Conservation (phyloP, 2,329 filamentous ascomycete species). For the Fusarium marasasianum region DNA sequence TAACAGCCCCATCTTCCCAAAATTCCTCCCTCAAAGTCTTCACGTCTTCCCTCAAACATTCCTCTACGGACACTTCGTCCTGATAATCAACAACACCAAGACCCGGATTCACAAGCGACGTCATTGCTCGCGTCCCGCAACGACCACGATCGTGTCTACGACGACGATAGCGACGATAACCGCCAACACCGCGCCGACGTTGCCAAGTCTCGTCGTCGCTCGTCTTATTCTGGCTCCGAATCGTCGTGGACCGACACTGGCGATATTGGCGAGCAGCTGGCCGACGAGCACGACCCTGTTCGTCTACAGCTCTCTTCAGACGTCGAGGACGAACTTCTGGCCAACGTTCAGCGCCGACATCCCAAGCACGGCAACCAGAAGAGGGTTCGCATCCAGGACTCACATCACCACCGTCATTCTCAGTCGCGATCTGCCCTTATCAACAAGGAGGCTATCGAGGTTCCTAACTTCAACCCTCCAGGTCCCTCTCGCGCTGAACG, state of each 20-base stretch:
- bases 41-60: slow-evolving; percentile 83
- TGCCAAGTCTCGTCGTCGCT: slow-evolving; percentile 33
- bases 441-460: slow-evolving; percentile 81
- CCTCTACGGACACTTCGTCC: slow-evolving; percentile 78
- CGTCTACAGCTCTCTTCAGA: slow-evolving; percentile 74
- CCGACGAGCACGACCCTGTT: slow-evolving; percentile 82
- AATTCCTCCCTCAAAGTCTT: slow-evolving; percentile 80
- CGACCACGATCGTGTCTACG: slow-evolving; percentile 55
- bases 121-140: slow-evolving; percentile 48
- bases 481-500: slow-evolving; percentile 74
- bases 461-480: slow-evolving; percentile 74
- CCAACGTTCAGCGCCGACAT: slow-evolving; percentile 58
- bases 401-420: slow-evolving; percentile 53
- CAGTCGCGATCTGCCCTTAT: slow-evolving; percentile 54
- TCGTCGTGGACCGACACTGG: slow-evolving; percentile 94
- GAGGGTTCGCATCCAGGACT: slow-evolving; percentile 75
- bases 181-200: slow-evolving; percentile 46
- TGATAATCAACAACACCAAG: slow-evolving; percentile 48
- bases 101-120: slow-evolving; percentile 52
- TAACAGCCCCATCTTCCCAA: slow-evolving; percentile 81
- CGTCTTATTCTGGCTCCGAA: slow-evolving; percentile 65
- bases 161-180: slow-evolving; percentile 52
- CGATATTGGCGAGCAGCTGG: slow-evolving; percentile 91
- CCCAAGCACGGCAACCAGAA: slow-evolving; percentile 54
- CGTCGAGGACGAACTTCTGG: slow-evolving; percentile 70